Evolutionary conservation across 2,329 filamentous ascomycete genomes (phyloP), one percentile per base, ranked within the genome.

Genomic region (Hortaea werneckii): DNA sequence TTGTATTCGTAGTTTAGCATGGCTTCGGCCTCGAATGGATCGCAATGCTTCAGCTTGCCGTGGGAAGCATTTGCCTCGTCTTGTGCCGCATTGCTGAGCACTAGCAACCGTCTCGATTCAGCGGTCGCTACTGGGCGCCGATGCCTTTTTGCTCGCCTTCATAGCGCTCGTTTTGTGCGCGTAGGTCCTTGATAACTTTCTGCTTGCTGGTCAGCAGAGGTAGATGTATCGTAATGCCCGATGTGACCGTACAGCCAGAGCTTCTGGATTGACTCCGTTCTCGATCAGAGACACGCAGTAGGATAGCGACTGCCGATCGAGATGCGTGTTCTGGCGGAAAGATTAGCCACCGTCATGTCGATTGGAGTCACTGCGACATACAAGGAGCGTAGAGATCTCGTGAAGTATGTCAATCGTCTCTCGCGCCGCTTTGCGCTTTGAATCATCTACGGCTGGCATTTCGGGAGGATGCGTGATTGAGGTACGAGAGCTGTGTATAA

Each of bases 281-380:
- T 98, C 92, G 57, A 98, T 94, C 66, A 98, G 78, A 44, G 88
- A 95, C 49, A 96, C 90, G 67, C 92, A 98, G 52, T 95, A 86
- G 3, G 89, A 95, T 12, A 98, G 74, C 13, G 89, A 88, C 44
- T 88, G 83, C 29, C 90, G 82, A 66, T 95, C 89, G 40, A 98
- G 80, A 53, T 94, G 80, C 51, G 90, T 95, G 69, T 96, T 95
- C 90, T 96, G 40, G 12, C 7, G 20, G 20, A 20, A 20, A 29
- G 9, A 12, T 34, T 2, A 6, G 9, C 7, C 13, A 12, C 9
- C 30, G 28, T 10, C 8, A 8, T 20, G 20, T 20, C 20, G 4
- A 20, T 20, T 34, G 13, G 34, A n/a, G 37, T 10, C 10, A 39
- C 1, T 39, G 3, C 29, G 13, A 30, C 79, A 56, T 70, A 95